Evolutionary conservation across 2,329 filamentous ascomycete species (phyloP), one percentile per base, ranked within the genome.

Genomic region (Neophaeococcomyces aloes): DNA sequence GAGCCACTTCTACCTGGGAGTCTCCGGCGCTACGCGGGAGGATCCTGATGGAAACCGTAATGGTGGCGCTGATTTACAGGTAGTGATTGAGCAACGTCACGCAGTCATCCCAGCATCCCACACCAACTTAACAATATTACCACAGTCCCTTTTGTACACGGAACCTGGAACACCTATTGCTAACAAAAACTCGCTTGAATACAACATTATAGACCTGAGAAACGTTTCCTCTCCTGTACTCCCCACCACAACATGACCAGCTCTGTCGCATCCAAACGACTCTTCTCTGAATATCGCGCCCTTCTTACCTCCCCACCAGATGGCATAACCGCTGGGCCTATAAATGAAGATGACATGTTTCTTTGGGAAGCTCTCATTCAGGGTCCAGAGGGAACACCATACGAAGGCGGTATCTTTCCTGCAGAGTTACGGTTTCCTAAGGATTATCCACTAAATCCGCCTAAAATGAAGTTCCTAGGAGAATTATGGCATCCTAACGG

Each of bases 401-500:
- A 94, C 57, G 89, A 94, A 69, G 89, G 88, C 47, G 91, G 91
- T 42, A 79, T 98, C 47, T 98, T 96, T 63, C 86, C 88, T 32
- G 91, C 91, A 19, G 87, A 94, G 65, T 77, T 98, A 56, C 87
- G 82, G 58, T 98, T 98, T 59, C 89, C 91, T 4, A 85, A 84
- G 60, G 91, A 98, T 65, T 98, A 98, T 59, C 91, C 91, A n/a
- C 76, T 96, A 4, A 84, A 88, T 55, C 91, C 91, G 49, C 91
- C 91, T 7, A 87, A 83, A 31, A 96, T 98, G 89, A 86, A 83
- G 64, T 98, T 98, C 64, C 71, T 93, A 41, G 85, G 85, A 42
- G 86, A 93, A 58, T 80, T 98, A 54, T 96, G 88, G 79, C 91
- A 98, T 69, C 91, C 91, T 0, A 98, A 98, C 63, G 86, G 88